Base-by-base conservation (phyloP, 1,139 yeast genomes). In the Hemisphaericaspora lyxosophila region DNA sequence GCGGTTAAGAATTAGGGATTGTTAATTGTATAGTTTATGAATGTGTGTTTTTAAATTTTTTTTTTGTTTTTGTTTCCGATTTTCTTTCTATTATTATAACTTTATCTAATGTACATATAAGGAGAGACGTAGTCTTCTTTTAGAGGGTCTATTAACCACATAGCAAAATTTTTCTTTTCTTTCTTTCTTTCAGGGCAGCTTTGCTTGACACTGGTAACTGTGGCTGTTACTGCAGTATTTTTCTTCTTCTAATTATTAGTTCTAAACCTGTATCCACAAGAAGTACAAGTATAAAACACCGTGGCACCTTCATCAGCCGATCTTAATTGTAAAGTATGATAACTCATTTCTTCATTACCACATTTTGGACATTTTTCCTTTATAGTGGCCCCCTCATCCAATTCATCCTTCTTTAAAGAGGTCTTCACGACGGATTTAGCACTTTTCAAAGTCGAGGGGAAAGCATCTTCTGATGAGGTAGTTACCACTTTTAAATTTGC, bases 291-390 rank as follows among this genome's bases (percentile, higher is more conserved):
- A 67, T 92, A 94, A 60, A 92, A 94, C 23, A 85, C 94, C 5
- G 95, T 85, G 22, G 94, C 94, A 73, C 98, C 99, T 75, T 92
- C 99, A 75, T 92, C 99, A 3, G 98, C 99, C 38, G 96, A 86
- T 69, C 99, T 80, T 52, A 92, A 76, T 65, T 92, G 99, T 53
- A 92, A 72, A 7, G 98, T 92, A 59, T 92, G 97, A 62, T 92
- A 92, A 59, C 84, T 92, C 98, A 94, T 94, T 64, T 92, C 97
- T 55, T 92, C 97, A 62, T 90, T 79, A 36, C 96, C 97, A 78
- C 98, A 92, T 64, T 89, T 82, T 16, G 97, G 97, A 73, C 99
- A 92, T 58, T 85, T 89, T 62, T 92, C 99, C 62, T 89, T 85
- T 60, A 92, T 92, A 16, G 94, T 85, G 27, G 97, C 97, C 48